phyloP scores from a whole-genome alignment of 2,329 filamentous ascomycete species.

The Apiospora sp. region DNA sequence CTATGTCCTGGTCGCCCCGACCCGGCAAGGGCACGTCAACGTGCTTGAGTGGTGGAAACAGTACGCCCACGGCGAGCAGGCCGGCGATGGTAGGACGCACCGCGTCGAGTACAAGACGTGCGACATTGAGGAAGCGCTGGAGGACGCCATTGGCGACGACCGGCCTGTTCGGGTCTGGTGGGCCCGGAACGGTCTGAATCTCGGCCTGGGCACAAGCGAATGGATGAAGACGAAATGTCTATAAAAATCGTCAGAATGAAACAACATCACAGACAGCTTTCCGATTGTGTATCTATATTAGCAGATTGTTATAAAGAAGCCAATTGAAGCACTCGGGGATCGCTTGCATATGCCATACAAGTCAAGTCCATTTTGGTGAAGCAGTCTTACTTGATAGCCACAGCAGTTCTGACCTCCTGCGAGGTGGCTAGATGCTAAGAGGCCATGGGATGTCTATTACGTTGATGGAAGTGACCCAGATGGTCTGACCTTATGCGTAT shows the following conservation, averaged over 20 bases:
- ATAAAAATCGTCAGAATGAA: conserved; percentile 42
- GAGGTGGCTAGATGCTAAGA: neutral
- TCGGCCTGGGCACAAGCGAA: conserved; percentile 83
- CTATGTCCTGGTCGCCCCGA: conserved; percentile 85
- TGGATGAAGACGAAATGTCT: conserved; percentile 87
- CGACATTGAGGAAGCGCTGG: conserved; percentile 92
- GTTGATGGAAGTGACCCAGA: conserved; percentile 8
- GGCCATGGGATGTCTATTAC: neutral
- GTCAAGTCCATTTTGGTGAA: neutral
- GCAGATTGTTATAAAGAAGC: neutral
- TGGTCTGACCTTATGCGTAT: neutral
- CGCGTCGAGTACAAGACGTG: conserved; percentile 93
- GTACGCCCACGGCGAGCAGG: conserved; percentile 65
- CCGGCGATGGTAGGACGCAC: conserved; percentile 64
- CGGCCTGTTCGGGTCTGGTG: conserved; percentile 84
- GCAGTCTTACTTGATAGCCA: neutral
- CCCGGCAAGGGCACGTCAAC: conserved; percentile 82
- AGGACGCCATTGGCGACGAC: conserved; percentile 82
- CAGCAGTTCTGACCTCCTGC: neutral
- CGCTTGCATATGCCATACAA: neutral
- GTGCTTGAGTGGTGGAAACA: conserved; percentile 94
- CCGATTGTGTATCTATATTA: conserved; percentile 8
- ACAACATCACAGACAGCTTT: neutral
- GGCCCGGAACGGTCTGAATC: conserved; percentile 82
- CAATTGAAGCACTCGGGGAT: neutral